Conservation (phyloP, 2,329 filamentous ascomycete species). For the Biscogniauxia marginata region DNA sequence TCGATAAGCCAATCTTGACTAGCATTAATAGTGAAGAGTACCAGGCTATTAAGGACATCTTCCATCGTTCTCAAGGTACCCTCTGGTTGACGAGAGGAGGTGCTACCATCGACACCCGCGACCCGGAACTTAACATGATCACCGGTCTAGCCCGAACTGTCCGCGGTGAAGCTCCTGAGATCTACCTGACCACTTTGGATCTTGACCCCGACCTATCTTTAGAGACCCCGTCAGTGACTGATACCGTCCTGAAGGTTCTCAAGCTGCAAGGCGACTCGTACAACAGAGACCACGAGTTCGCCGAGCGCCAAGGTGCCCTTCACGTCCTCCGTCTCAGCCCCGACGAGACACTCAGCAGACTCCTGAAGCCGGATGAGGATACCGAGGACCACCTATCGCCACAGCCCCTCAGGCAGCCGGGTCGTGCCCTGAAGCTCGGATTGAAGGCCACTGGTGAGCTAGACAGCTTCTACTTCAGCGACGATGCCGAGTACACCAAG, state of each 20-base stretch:
- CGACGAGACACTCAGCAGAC: slow-evolving; percentile 23
- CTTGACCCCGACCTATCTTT: slow-evolving; percentile 39
- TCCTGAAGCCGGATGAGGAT: slow-evolving; percentile 24
- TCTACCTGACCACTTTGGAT: slow-evolving; percentile 45
- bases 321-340: slow-evolving; percentile 24
- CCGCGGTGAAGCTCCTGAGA: slow-evolving; percentile 43
- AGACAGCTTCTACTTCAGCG: slow-evolving; percentile 28
- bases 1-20: slow-evolving; percentile 28
- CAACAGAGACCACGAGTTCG: slow-evolving; percentile 28
- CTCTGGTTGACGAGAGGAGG: slow-evolving; percentile 29
- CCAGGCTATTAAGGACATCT: slow-evolving; percentile 26
- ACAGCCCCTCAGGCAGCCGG: slow-evolving; percentile 26
- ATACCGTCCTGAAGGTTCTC: slow-evolving; percentile 33
- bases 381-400: slow-evolving; percentile 20
- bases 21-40: slow-evolving; percentile 22
- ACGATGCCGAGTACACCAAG: slow-evolving; percentile 22
- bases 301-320: slow-evolving; percentile 24
- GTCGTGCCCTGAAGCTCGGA: slow-evolving; percentile 25
- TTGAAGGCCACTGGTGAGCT: slow-evolving; percentile 28
- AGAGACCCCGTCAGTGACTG: slow-evolving; percentile 28
- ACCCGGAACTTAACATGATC: slow-evolving; percentile 40
- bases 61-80: slow-evolving; percentile 25
- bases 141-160: slow-evolving; percentile 45
- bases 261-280: slow-evolving; percentile 23
- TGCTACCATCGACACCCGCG: slow-evolving; percentile 22